Conservation (phyloP, 2,329 filamentous ascomycete genomes). For the Epichloe gansuensis region DNA sequence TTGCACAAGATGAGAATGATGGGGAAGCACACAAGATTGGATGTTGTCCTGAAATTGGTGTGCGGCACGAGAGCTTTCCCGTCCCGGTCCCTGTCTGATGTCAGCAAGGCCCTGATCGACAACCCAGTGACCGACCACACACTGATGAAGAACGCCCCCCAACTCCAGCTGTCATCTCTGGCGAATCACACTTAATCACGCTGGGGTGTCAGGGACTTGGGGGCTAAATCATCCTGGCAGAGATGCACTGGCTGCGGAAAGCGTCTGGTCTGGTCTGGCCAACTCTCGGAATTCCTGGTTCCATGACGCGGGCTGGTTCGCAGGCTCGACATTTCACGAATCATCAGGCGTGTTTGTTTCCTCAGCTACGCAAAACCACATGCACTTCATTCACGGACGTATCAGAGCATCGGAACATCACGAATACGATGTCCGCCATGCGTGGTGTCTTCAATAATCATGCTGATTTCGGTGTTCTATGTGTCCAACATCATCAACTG, state of each 20-base stretch:
- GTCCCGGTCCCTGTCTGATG: neutral
- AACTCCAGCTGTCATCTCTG: neutral
- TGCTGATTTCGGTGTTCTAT: neutral
- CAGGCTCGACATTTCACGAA: too few relatives aligned
- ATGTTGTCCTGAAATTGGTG: neutral
- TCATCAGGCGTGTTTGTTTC: too few relatives aligned
- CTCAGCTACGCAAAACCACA: too few relatives aligned
- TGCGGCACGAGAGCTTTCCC: neutral
- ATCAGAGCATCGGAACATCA: too few relatives aligned
- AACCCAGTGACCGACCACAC: too few relatives aligned
- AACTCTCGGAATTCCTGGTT: too few relatives aligned
- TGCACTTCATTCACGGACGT: too few relatives aligned
- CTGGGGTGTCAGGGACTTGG: neutral
- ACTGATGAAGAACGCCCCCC: neutral
- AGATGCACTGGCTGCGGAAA: neutral
- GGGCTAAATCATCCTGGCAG: too few relatives aligned
- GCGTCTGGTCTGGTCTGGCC: neutral
- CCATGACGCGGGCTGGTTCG: too few relatives aligned
- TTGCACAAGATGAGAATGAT: too few relatives aligned
- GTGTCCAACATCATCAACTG: neutral
- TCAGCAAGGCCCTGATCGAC: neutral
- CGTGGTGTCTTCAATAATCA: neutral
- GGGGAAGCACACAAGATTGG: neutral
- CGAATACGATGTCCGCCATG: too few relatives aligned
- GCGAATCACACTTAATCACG: too few relatives aligned